Conservation (phyloP, 345 rosid species). For the Schrenkiella parvula region DNA sequence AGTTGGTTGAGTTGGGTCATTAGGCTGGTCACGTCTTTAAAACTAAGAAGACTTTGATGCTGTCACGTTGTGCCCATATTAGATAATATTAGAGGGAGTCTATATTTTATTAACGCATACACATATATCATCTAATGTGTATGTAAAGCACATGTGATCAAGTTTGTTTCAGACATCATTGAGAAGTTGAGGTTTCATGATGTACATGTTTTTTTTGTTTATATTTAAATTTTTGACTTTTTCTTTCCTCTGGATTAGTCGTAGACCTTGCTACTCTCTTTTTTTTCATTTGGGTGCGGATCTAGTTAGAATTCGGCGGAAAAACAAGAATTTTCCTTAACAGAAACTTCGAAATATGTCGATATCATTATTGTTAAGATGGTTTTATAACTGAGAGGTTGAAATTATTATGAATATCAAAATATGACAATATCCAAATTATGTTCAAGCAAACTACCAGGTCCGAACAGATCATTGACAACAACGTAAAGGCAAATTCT, state of each 20-base stretch:
- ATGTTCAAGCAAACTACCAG: neutral
- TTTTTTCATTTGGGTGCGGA: neutral
- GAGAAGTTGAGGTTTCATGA: constrained; percentile 34
- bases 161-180: constrained; percentile 22
- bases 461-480: neutral
- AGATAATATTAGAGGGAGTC: constrained; percentile 3
- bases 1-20: constrained; percentile 26
- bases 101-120: neutral
- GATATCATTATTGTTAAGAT: neutral
- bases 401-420: neutral
- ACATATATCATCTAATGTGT: constrained; percentile 16
- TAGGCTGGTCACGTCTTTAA: constrained; percentile 39
- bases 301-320: neutral
- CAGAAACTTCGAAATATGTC: too few relatives aligned
- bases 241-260: constrained; percentile 13
- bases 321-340: neutral
- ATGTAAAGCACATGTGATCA: constrained; percentile 26
- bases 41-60: constrained; percentile 31
- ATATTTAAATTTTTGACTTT: neutral
- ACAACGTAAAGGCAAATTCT: too few relatives aligned
- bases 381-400: neutral
- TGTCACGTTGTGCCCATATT: constrained; percentile 35
- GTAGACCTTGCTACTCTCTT: neutral
- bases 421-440: neutral
- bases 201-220: constrained; percentile 28